A percentile compares a stretch with the other conserved stretches of the same genome.
Conservation (phyloP, 495 filamentous ascomycete species). For the Trichocladium uniseriatum region DNA sequence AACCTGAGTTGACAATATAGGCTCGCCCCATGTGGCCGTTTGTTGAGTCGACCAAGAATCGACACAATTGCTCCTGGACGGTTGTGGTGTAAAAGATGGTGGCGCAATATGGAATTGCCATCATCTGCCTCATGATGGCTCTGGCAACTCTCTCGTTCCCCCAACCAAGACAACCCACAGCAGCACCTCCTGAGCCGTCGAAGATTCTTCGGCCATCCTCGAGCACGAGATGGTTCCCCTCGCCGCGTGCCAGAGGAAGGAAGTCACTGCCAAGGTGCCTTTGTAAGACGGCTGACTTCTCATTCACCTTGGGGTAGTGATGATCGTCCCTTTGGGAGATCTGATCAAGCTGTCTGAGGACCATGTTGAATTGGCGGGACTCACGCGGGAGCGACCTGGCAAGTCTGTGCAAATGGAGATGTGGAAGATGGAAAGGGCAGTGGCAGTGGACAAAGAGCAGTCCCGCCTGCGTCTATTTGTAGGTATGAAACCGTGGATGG, state of each 20-base stretch:
- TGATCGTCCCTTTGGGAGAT: background rate
- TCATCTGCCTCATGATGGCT: constrained; percentile 36
- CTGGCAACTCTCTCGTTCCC: constrained; percentile 35
- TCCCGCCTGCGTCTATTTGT: background rate
- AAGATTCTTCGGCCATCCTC: constrained; percentile 55
- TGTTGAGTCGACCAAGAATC: constrained; percentile 36
- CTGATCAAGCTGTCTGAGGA: constrained; percentile 12
- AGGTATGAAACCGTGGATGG: constrained; percentile 5
- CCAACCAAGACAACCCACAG: constrained; percentile 45
- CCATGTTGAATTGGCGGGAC: constrained; percentile 13
- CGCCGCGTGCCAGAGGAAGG: constrained; percentile 13
- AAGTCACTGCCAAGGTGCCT: constrained; percentile 24
- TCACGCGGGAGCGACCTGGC: background rate
- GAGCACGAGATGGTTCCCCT: constrained; percentile 36
- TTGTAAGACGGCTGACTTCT: constrained; percentile 29
- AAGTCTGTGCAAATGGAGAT: background rate
- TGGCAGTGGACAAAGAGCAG: background rate
- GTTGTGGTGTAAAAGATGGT: constrained; percentile 36
- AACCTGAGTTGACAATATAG: constrained; percentile 51
- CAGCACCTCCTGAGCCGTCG: constrained; percentile 50
- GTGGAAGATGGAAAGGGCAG: too few relatives aligned
- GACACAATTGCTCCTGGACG: constrained; percentile 33
- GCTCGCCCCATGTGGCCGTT: constrained; percentile 37
- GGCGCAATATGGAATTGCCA: constrained; percentile 35
- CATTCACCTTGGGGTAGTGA: background rate